phyloP scores from a whole-genome alignment of 1,284 basidiomycete genomes.

The Microbotryomycetes sp. region DNA sequence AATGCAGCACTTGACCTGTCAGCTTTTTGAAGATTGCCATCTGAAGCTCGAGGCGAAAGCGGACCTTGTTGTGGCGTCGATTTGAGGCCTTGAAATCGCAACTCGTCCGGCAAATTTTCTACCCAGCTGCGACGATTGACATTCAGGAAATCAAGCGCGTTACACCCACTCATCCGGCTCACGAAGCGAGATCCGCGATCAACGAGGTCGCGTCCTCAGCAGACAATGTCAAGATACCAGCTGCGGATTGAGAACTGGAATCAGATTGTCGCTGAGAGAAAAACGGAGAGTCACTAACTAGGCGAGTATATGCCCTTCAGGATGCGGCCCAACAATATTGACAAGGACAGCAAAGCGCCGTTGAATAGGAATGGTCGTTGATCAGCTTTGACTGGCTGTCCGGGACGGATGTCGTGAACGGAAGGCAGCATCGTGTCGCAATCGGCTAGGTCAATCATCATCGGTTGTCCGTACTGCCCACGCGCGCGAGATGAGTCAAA shows the following conservation, averaged over 20 bases:
- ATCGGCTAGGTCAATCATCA: conserved; percentile 85
- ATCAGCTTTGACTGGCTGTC: conserved; percentile 25
- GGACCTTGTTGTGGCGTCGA: conserved; percentile 24
- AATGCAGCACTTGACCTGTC: conserved; percentile 34
- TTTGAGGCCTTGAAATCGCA: conserved; percentile 59
- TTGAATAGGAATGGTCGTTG: conserved; percentile 33
- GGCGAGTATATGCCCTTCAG: conserved; percentile 72
- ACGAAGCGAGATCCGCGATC: conserved; percentile 59
- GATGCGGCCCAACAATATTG: conserved; percentile 76
- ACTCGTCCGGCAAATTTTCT: conserved; percentile 59
- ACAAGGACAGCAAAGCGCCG: conserved; percentile 61
- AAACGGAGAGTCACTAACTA: conserved; percentile 47
- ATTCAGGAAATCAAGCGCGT: not conserved
- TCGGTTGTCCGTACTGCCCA: conserved; percentile 74
- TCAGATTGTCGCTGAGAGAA: not conserved
- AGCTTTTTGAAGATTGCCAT: conserved; percentile 11
- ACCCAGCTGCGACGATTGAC: conserved; percentile 53
- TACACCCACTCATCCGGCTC: not conserved
- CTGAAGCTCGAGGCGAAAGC: not conserved
- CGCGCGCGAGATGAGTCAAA: conserved; percentile 1
- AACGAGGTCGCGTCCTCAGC: conserved; percentile 66
- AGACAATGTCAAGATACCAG: conserved; percentile 70
- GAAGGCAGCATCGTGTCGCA: conserved; percentile 79
- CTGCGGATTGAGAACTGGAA: conserved; percentile 46
- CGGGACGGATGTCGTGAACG: conserved; percentile 51